Conservation (phyloP, 805 yeast species). For the Kazachstania martiniae region DNA sequence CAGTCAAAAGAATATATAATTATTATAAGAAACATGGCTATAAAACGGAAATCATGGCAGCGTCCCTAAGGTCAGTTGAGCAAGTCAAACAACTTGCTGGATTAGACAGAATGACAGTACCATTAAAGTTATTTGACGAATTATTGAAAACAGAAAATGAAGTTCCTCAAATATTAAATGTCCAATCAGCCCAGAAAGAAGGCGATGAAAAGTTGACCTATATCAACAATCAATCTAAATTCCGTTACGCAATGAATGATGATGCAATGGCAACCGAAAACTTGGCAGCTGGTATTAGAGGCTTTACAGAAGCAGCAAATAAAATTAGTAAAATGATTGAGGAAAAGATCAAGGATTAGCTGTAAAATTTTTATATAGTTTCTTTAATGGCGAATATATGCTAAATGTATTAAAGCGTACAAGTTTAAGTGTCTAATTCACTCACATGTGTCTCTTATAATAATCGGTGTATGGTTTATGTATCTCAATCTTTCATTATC, state of each 20-base stretch:
- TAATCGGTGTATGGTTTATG: no score
- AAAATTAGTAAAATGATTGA: slow-evolving; percentile 63
- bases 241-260: slow-evolving; percentile 87
- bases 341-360: slow-evolving; percentile 32
- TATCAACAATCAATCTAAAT: slow-evolving; percentile 75
- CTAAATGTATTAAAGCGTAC: no score
- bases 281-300: slow-evolving; percentile 95
- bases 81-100: slow-evolving; percentile 96
- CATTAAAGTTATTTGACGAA: slow-evolving; percentile 85
- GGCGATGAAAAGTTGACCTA: slow-evolving; percentile 58
- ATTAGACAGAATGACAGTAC: slow-evolving; percentile 85
- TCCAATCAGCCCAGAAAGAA: slow-evolving; percentile 41
- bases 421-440: no score
- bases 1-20: slow-evolving; percentile 81
- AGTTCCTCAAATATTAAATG: slow-evolving; percentile 73
- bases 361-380: neutral
- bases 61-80: slow-evolving; percentile 92
- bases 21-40: slow-evolving; percentile 94
- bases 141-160: slow-evolving; percentile 62
- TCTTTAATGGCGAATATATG: neutral
- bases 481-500: no score
- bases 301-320: slow-evolving; percentile 86
- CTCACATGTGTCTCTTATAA: no score
- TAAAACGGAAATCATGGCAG: slow-evolving; percentile 98
- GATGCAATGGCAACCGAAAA: slow-evolving; percentile 98